Base-by-base conservation (phyloP, 139 green algal genomes). In the Parachlorella kessleri region DNA sequence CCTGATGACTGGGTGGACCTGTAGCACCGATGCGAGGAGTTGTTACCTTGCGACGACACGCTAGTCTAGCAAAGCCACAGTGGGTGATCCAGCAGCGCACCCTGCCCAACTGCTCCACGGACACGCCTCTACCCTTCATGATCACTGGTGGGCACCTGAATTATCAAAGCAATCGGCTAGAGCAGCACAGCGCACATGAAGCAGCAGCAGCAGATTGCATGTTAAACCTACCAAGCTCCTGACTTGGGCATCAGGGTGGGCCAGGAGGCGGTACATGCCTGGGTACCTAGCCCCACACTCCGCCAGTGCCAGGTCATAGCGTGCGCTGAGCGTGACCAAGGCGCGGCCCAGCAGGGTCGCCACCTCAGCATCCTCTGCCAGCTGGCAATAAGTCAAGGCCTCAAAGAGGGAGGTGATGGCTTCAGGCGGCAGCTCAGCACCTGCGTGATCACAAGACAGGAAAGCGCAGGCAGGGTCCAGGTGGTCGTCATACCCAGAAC, bases 361-460 rank as follows among this genome's bases (percentile, higher is more conserved):
- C 70, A 86, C 71, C 53, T 73, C 73, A 28, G 48, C 35, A n/a
- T 83, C 65, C 33, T 83, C 76, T 66, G 83, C 70, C 23, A 80
- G 71, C n/a, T n/a, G 8, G 24, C 67, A 38, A 28, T 81, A 86
- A 33, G 65, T 77, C 24, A 86, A 66, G 5, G 78, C 81, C 72
- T 86, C 81, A 70, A 86, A 86, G 24, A 86, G 72, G 26, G 63
- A 55, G 14, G 81, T 83, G 32, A 82, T 73, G 9, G 67, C 33
- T 18, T 37, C 26, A 0, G 76, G 6, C 1, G 76, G 75, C 7
- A 86, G 72, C 32, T 72, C 73, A 59, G 48, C 55, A 77, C 73
- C 4, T 18, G 54, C 9, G 32, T 39, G 7, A 8, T 7, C 6
- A 55, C 70, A 2, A 42, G 10, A 23, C 0, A 24, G 0, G 37